Conservation (phyloP, 495 filamentous ascomycete genomes). For the Aspergillus panamensis region DNA sequence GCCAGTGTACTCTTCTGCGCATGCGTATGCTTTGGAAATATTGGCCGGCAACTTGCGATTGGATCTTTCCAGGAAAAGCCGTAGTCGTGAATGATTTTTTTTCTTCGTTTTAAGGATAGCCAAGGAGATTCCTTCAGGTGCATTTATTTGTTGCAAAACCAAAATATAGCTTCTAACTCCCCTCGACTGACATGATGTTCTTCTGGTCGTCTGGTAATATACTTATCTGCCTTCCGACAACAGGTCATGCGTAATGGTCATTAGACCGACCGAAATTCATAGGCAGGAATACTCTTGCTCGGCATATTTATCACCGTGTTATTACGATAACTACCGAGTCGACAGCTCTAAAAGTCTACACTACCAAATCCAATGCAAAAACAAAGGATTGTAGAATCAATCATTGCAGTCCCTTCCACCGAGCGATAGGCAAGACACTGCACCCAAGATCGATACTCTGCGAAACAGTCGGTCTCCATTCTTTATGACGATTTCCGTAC, state of each 20-base stretch:
- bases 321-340: too few species aligned
- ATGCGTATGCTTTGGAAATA: constrained; percentile 93
- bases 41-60: constrained; percentile 74
- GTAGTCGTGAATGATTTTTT: constrained; percentile 22
- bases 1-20: constrained; percentile 90
- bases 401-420: constrained; percentile 65
- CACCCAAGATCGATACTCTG: constrained; percentile 65
- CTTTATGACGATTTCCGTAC: constrained; percentile 60
- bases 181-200: too few species aligned
- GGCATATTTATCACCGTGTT: too few species aligned
- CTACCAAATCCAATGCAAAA: too few species aligned
- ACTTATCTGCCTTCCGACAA: too few species aligned
- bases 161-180: too few species aligned
- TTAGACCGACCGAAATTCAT: too few species aligned
- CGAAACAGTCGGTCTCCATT: constrained; percentile 55
- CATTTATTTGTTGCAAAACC: background rate
- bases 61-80: constrained; percentile 26
- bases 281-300: too few species aligned
- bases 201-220: too few species aligned
- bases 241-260: too few species aligned
- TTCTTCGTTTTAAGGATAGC: background rate
- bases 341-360: too few species aligned
- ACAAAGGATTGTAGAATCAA: constrained; percentile 54
- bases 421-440: constrained; percentile 49
- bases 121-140: background rate